Percentiles rank a stretch among this genome's conserved stretches.
phyloP scores from a whole-genome alignment of 2,329 filamentous ascomycete species.

The Dothistroma septosporum region DNA sequence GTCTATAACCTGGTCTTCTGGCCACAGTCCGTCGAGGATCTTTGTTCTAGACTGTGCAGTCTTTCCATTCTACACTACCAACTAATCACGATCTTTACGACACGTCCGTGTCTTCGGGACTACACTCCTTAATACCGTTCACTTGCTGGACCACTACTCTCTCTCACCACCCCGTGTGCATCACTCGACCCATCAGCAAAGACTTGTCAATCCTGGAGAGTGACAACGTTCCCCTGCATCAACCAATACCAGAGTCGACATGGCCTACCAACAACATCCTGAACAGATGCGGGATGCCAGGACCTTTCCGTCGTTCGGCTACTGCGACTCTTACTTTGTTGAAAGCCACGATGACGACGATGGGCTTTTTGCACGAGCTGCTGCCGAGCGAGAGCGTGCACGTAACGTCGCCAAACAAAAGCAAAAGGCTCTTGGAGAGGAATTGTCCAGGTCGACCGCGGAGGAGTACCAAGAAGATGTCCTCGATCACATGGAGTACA shows the following conservation, averaged over 20 bases:
- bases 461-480: slow-evolving; percentile 95
- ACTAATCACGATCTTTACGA: slow-evolving; percentile 56
- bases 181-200: slow-evolving; percentile 22
- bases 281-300: slow-evolving; percentile 32
- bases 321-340: slow-evolving; percentile 66
- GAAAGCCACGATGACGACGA: slow-evolving; percentile 57
- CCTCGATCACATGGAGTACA: slow-evolving; percentile 86
- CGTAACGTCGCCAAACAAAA: slow-evolving; percentile 75
- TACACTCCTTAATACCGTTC: slow-evolving; percentile 49
- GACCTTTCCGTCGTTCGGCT: slow-evolving; percentile 53
- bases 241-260: slow-evolving; percentile 39
- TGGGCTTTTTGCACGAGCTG: slow-evolving; percentile 51
- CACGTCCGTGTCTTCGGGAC: slow-evolving; percentile 42
- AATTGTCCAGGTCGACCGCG: slow-evolving; percentile 77
- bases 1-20: slow-evolving; percentile 36
- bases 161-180: slow-evolving; percentile 33
- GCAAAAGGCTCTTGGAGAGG: slow-evolving; percentile 82
- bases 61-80: slow-evolving; percentile 46
- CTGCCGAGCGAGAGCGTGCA: slow-evolving; percentile 69
- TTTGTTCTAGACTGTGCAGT: slow-evolving; percentile 36
- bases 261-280: slow-evolving; percentile 48
- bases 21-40: slow-evolving; percentile 21
- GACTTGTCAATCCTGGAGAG: slow-evolving; percentile 44
- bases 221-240: slow-evolving; percentile 39
- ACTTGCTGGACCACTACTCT: slow-evolving; percentile 40